Base-by-base conservation (phyloP, 2,329 filamentous ascomycete genomes). In the Pseudogymnoascus sp. region DNA sequence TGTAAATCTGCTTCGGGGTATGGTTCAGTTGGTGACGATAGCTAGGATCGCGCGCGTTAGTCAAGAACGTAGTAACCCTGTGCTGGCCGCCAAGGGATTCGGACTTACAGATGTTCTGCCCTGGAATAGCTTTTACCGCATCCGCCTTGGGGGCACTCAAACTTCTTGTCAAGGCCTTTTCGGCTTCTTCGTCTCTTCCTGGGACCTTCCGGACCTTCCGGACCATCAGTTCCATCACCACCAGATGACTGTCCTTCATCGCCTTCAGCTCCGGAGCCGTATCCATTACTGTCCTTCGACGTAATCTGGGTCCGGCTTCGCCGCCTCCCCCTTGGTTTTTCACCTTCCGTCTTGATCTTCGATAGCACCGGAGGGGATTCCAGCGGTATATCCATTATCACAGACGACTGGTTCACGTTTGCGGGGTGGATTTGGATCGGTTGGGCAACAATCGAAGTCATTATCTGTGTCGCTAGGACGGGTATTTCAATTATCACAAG, bases 121-220 rank as follows among this genome's bases (percentile, higher is more conserved):
- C 95, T 85, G 26, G 93, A 97, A 75, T 99, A 99, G 73, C 89
- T 96, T 80, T 97, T 99, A 42, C 91, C 93, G 71, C 95, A 99
- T 40, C 89, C 91, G 67, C 90, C 87, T 65, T 91, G 86, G 4
- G 89, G 87, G 73, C 95, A 99, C 71, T 90, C 87, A 67, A 92
- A 93, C 71, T 87, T 86, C 77, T 92, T 93, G 74, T 92, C 89
- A 42, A 91, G 77, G 2, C 88, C 88, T 74, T 92, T 92, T 67
- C 89, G 84, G 76, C 89, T 92, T 63, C 89, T 79, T 68, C 88
- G 79, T 64, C 88, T 79, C 76, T 91, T 82, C 62, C 79, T 69
- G 1, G 71, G 67, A 26, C 59, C 59, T 19, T 56, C 61, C 11
- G 24, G 42, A 10, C 31, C 26, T 38, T 56, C 61, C 13, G 24